Evolutionary conservation across 192 early-diverging fungal genomes (phyloP), one percentile per base, ranked within the genome.

Genomic region (Geranomyces michiganensis): DNA sequence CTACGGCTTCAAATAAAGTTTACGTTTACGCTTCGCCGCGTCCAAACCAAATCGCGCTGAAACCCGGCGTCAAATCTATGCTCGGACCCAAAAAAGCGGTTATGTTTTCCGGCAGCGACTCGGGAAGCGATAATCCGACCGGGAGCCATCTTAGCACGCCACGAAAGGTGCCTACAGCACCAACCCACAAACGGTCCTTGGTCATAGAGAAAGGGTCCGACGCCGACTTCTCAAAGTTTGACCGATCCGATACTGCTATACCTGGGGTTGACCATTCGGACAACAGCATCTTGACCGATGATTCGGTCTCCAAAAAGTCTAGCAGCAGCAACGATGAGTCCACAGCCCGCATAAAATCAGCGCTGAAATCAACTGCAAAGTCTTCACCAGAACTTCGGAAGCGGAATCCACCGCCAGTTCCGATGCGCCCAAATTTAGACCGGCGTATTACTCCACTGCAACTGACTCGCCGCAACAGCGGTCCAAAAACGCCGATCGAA

Each of bases 1-100:
- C 32, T 3, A 17, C 48, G 13, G 24, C 66, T 22, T 55, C 66
- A 14, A 24, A 15, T 6, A 67, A 49, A 55, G 66, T 67, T 1
- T 67, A 56, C 66, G 53, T 67, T 53, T 56, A 67, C 22, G 47
- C 66, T 3, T 55, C 66, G 14, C 66, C 66, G 14, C 66, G 66
- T 7, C 51, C 66, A 3, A 56, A 51, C 29, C 51, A 67, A 33
- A 13, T 44, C 3, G 30, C 22, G 22, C 24, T 55, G 10, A 49
- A 30, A 7, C 9, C 66, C 2, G 66, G 66, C 17, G 32, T 45
- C 14, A 4, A n/a, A 1, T 12, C 3, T 3, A n/a, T 22, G 1
- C 15, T 21, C 44, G 15, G 33, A 5, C 1, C 44, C 15, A 64
- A 64, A 36, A 64, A 64, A 64, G 33, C 43, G 21, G 43, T 41